These are phyloP conservation scores for Myxozyma melibiosi DNA, from an alignment of 805 yeast species.

Conservation along the genomic window DNA sequence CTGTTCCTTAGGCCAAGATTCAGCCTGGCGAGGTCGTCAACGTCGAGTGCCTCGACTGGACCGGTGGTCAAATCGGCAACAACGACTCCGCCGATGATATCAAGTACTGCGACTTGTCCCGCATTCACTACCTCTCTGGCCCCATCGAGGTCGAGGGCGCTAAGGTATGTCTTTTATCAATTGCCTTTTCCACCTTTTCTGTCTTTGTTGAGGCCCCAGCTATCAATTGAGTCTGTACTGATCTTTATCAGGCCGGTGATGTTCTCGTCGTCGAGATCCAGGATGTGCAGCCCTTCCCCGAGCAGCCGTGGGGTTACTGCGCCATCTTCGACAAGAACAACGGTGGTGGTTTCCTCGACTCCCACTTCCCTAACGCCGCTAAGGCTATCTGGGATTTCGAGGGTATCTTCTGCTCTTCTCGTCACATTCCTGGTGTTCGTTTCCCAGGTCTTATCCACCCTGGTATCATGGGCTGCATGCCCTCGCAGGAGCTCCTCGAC, in stretches of 20 bases:
- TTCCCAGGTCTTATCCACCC: slow-evolving; percentile 57
- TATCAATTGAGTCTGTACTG: neutral
- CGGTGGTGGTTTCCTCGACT: slow-evolving; percentile 55
- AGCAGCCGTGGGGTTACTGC: slow-evolving; percentile 58
- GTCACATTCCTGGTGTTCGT: slow-evolving; percentile 54
- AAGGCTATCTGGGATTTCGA: slow-evolving; percentile 57
- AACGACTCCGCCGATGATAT: slow-evolving; percentile 54
- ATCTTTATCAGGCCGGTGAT: slow-evolving; percentile 46
- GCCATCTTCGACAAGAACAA: slow-evolving; percentile 53
- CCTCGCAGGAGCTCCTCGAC: slow-evolving; percentile 47
- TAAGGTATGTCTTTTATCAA: slow-evolving; percentile 34
- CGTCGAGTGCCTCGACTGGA: slow-evolving; percentile 57
- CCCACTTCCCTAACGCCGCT: slow-evolving; percentile 53
- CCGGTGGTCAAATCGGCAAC: slow-evolving; percentile 55
- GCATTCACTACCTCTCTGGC: slow-evolving; percentile 55
- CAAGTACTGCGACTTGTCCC: slow-evolving; percentile 48
- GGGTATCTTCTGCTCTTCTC: slow-evolving; percentile 52
- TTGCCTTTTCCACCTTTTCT: neutral
- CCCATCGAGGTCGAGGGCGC: slow-evolving; percentile 52
- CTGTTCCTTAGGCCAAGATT: slow-evolving; percentile 37
- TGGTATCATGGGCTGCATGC: slow-evolving; percentile 56
- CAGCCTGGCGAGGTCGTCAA: slow-evolving; percentile 50
- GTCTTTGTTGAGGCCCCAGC: neutral
- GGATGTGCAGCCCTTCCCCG: slow-evolving; percentile 55
- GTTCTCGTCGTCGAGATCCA: slow-evolving; percentile 52